These are phyloP conservation scores for Pyracantha coccinea DNA, from an alignment of 331 rosid genomes.

Conservation along the genomic window DNA sequence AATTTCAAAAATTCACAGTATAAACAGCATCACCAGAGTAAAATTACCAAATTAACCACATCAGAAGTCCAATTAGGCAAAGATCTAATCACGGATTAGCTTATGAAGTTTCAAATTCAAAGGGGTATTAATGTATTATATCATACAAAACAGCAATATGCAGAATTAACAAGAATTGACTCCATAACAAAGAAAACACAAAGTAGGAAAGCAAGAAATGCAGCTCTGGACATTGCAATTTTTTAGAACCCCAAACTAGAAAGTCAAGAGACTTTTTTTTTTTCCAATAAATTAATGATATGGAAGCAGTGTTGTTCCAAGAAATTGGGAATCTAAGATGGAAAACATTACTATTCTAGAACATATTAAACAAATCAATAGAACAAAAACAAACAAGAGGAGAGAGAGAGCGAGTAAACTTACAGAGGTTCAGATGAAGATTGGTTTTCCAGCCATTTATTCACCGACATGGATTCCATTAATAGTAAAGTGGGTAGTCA, in stretches of 20 bases:
- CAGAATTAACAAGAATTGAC: neutral
- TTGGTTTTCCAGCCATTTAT: conserved; percentile 38
- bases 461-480: conserved; percentile 58
- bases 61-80: neutral
- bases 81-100: neutral
- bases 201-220: conserved; percentile 6
- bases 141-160: neutral
- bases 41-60: neutral
- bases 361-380: conserved; percentile 18
- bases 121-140: neutral
- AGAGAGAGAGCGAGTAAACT: conserved; percentile 6
- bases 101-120: conserved; percentile 2
- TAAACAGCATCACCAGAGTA: neutral
- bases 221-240: conserved; percentile 15
- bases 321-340: conserved; percentile 41
- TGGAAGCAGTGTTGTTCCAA: conserved; percentile 28
- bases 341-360: conserved; percentile 22
- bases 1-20: neutral
- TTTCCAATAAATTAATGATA: conserved; percentile 17
- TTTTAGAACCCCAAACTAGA: conserved; percentile 24
- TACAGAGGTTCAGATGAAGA: conserved; percentile 25
- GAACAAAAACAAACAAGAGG: conserved; percentile 4
- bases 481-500: conserved; percentile 26
- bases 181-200: neutral
- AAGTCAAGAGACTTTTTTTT: conserved; percentile 9